Evolutionary conservation across 306 rosid genomes (phyloP), one percentile per base, ranked within the genome.

Genomic region (Sophora flavescens): DNA sequence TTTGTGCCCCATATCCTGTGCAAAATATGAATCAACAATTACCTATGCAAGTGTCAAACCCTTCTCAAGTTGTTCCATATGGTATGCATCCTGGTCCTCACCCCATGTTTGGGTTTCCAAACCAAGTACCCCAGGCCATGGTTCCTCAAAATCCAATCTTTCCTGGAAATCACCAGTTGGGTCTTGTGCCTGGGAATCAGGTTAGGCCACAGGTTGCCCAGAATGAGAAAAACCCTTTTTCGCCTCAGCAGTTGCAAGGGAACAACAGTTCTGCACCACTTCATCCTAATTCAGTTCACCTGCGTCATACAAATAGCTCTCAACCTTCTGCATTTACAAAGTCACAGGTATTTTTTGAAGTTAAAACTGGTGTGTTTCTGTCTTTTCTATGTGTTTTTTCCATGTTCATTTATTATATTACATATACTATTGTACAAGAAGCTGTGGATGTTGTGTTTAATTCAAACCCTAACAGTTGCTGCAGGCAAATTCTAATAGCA

Each of bases 21-120:
- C 98, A 85, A 72, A 90, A 86, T 69, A 84, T 84, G 89, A 92
- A 88, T 59, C 98, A 88, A 50, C 85, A 82, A 66, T 58, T 88
- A 78, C 87, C 85, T 44, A 80, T 81, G 84, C 96, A 87, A 81
- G 45, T 82, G 80, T 44, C 79, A 57, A 88, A 87, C 78, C 70
- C 84, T 79, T 67, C 91, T 72, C 97, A 90, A 64, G 84, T 42
- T 77, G 66, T 15, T 63, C 89, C 85, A 14, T 80, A 72, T 48
- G 80, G 82, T 22, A 63, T 82, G 78, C 84, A 69, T 52, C 77
- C 77, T 13, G 64, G 77, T 77, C 67, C 86, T 39, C 72, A 72
- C 4, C 82, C 82, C 68, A 62, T 81, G 66, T 77, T 75, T 63
- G 85, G 88, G 70, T 90, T 82, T 79, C 81, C 78, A 28, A 86